Evolutionary conservation across 495 filamentous ascomycete species (phyloP), one percentile per base, ranked within the genome.

Genomic region (Neurospora cerealis): DNA sequence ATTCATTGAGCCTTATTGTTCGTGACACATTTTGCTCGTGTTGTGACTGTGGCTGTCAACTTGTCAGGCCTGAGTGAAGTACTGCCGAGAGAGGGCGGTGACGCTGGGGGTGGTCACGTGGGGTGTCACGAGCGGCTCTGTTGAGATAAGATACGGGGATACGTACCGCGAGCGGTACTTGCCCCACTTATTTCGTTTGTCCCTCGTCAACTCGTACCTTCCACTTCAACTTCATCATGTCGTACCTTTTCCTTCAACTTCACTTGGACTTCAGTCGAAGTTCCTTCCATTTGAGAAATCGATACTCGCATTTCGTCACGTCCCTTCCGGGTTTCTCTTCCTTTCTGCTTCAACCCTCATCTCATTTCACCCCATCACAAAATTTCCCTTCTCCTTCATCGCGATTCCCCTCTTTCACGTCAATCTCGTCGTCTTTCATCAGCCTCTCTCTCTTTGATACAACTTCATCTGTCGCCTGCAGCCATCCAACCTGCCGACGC

Each of bases 1-100:
- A 7, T 0, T 1, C 9, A 44, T 8, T 44, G 0, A n/a, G 1
- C 0, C 2, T 9, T 44, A 0, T n/a, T n/a, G 19, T n/a, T 0
- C 2, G 41, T 15, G 48, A 28, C 1, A 7, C 28, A 0, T 6
- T 7, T 5, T 15, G 10, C 4, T 24, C 0, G 9, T 2, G 3
- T 13, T 6, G 46, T 54, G 21, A 54, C 24, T 54, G 46, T 54
- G n/a, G n/a, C 2, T 24, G 10, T 3, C n/a, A n/a, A n/a, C n/a
- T n/a, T n/a, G n/a, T 5, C 15, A 62, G 7, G 54, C 1, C 5
- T 0, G 2, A 34, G 15, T 36, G 15, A 66, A 36, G 28, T 66
- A 34, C 6, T 36, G 13, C 6, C 3, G 3, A 19, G 15, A 32
- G 54, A 36, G 5, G 28, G 28, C 19, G 54, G 15, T 66, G 54